These are phyloP conservation scores for Aspergillus oerlinghausenensis DNA, from an alignment of 2,329 filamentous ascomycete genomes.

Conservation along the genomic window DNA sequence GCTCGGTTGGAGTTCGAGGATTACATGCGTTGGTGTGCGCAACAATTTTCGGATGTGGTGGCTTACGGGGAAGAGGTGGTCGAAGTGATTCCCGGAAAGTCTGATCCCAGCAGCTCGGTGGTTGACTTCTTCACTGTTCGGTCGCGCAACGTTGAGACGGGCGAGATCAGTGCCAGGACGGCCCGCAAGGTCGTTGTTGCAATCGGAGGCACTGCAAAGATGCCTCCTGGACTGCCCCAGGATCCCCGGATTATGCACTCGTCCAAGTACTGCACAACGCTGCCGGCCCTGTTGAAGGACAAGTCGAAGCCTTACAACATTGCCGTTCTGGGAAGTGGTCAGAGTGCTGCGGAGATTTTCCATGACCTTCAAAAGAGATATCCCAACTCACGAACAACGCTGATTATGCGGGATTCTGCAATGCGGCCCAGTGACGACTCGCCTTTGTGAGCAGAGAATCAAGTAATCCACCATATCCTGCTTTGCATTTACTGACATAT, in stretches of 20 bases:
- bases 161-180: conserved; percentile 35
- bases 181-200: conserved; percentile 58
- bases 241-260: conserved; percentile 77
- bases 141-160: conserved; percentile 55
- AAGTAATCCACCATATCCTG: not conserved
- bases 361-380: conserved; percentile 79
- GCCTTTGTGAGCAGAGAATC: conserved; percentile 66
- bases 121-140: conserved; percentile 65
- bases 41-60: conserved; percentile 68
- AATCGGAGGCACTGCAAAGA: conserved; percentile 63
- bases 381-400: conserved; percentile 69
- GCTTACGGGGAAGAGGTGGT: conserved; percentile 74
- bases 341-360: conserved; percentile 94
- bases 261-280: conserved; percentile 65
- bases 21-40: conserved; percentile 89
- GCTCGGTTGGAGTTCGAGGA: conserved; percentile 87
- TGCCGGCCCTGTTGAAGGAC: conserved; percentile 38
- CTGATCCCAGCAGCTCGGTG: conserved; percentile 41
- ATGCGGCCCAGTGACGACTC: conserved; percentile 90
- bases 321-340: conserved; percentile 81
- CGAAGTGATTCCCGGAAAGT: conserved; percentile 60
- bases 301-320: conserved; percentile 57
- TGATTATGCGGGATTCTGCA: conserved; percentile 79
- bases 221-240: conserved; percentile 65
- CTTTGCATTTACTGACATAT: conserved; percentile 5